These are phyloP conservation scores for Nannizzia gypsea DNA, from an alignment of 2,329 filamentous ascomycete species.

Conservation along the genomic window DNA sequence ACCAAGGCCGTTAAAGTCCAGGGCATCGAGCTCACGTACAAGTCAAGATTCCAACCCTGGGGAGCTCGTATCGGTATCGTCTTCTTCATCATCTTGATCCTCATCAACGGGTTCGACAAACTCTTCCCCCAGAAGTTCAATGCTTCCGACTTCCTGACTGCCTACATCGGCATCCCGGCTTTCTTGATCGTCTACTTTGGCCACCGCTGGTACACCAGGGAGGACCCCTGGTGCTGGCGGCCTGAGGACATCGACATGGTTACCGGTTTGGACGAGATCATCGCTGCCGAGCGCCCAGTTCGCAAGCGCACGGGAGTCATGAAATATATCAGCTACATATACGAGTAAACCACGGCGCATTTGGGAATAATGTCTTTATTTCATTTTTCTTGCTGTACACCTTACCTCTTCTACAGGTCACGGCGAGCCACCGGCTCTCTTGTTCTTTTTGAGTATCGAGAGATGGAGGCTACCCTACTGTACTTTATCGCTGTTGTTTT, in stretches of 20 bases:
- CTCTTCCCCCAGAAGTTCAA: constrained; percentile 58
- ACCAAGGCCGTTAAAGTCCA: constrained; percentile 39
- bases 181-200: constrained; percentile 45
- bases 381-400: not conserved
- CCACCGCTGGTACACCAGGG: constrained; percentile 38
- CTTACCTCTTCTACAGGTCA: not conserved
- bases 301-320: constrained; percentile 15
- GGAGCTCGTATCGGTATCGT: constrained; percentile 50
- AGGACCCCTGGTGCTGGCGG: constrained; percentile 42
- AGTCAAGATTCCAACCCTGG: constrained; percentile 49
- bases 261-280: constrained; percentile 42
- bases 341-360: constrained; percentile 9
- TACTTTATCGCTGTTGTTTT: no score
- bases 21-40: constrained; percentile 42
- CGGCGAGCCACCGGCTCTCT: no score
- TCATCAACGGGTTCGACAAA: constrained; percentile 65
- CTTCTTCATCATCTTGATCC: constrained; percentile 45
- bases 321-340: constrained; percentile 11
- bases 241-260: constrained; percentile 42
- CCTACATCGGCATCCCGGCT: constrained; percentile 54
- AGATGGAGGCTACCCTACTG: no score
- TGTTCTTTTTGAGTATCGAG: no score
- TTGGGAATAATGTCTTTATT: not conserved
- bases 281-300: constrained; percentile 34
- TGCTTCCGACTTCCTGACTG: constrained; percentile 51